phyloP scores from a whole-genome alignment of 805 yeast genomes.

The Wickerhamiella vanderwaltii region DNA sequence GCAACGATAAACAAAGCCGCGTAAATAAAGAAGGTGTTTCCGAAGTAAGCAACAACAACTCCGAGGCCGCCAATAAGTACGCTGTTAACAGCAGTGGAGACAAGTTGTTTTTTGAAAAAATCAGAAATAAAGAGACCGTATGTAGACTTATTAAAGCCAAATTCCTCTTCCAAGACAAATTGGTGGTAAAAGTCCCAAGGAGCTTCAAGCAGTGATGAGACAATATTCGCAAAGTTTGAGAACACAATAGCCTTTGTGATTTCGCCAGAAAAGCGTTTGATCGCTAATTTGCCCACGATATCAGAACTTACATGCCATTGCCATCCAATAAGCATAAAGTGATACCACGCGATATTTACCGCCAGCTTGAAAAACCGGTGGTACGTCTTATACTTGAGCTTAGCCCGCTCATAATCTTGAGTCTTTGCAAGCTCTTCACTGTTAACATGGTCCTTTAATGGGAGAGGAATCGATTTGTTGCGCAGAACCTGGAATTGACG shows the following conservation, averaged over 20 bases:
- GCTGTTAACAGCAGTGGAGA: constrained; percentile 50
- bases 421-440: constrained; percentile 64
- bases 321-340: constrained; percentile 51
- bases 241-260: constrained; percentile 65
- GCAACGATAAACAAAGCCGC: constrained; percentile 57
- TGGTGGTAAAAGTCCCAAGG: constrained; percentile 68
- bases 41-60: constrained; percentile 68
- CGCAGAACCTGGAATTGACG: constrained; percentile 63
- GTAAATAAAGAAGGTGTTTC: constrained; percentile 71
- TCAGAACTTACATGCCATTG: constrained; percentile 39
- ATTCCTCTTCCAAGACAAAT: constrained; percentile 83
- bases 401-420: constrained; percentile 67
- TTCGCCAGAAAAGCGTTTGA: constrained; percentile 36
- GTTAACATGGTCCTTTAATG: constrained; percentile 56
- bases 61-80: constrained; percentile 66
- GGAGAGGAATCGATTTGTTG: constrained; percentile 44
- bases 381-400: constrained; percentile 55
- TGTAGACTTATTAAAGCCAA: constrained; percentile 86
- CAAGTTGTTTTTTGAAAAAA: constrained; percentile 43
- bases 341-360: constrained; percentile 46
- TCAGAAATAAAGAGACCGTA: constrained; percentile 60
- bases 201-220: constrained; percentile 42
- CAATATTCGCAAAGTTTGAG: constrained; percentile 37
- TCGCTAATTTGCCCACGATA: constrained; percentile 20
- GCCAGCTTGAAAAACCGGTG: constrained; percentile 39